A percentile compares a stretch with the other conserved stretches of the same genome.
These are phyloP conservation scores for Sporodiniella umbellata DNA, from an alignment of 371 early-diverging fungal genomes.

Conservation along the genomic window DNA sequence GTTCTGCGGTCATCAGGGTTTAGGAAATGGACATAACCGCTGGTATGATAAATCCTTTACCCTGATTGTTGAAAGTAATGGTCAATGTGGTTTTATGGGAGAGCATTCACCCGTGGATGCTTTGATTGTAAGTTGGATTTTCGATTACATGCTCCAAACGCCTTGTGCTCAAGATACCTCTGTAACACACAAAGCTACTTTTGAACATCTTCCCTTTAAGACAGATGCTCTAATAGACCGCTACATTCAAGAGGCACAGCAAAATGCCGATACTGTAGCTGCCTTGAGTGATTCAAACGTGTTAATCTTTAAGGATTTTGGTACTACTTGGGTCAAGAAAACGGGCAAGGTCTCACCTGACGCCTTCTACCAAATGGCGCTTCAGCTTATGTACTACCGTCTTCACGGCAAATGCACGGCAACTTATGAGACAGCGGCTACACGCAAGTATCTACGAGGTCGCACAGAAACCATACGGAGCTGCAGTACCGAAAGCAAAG, in stretches of 20 bases:
- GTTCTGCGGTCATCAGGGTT: conserved; percentile 27
- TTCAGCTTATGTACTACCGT: conserved; percentile 82
- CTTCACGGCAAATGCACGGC: conserved; percentile 60
- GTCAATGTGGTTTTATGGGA: conserved; percentile 70
- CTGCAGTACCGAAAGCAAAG: conserved; percentile 58
- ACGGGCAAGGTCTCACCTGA: conserved; percentile 75
- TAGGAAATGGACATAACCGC: conserved; percentile 72
- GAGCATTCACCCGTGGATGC: conserved; percentile 87
- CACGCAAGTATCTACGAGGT: conserved; percentile 75
- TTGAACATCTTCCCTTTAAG: conserved; percentile 49
- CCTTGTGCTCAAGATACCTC: conserved; percentile 19
- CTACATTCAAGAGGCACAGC: conserved; percentile 56
- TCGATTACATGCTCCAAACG: conserved; percentile 57
- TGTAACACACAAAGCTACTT: not conserved
- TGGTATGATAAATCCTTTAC: conserved; percentile 89
- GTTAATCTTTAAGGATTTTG: conserved; percentile 52
- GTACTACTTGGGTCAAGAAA: conserved; percentile 59
- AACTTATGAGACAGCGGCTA: conserved; percentile 84
- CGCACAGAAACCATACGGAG: conserved; percentile 87
- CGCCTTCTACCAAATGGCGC: conserved; percentile 83
- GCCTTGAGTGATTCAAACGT: conserved; percentile 64
- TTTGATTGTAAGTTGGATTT: conserved; percentile 61
- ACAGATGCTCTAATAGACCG: conserved; percentile 43
- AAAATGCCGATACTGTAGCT: conserved; percentile 45
- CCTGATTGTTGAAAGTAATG: conserved; percentile 66